Conservation (phyloP, 129 eudicot species). For the Deinandra increscens region DNA sequence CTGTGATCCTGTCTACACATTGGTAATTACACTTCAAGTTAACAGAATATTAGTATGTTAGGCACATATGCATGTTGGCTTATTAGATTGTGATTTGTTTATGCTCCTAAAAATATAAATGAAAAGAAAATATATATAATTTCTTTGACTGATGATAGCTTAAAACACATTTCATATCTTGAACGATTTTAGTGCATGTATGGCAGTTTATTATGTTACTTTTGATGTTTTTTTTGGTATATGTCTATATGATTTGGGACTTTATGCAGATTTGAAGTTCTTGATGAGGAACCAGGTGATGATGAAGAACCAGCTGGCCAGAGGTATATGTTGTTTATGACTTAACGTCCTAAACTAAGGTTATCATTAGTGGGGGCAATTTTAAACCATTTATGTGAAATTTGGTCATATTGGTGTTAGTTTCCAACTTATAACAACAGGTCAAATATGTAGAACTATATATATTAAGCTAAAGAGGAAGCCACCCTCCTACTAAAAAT, state of each 20-base stretch:
- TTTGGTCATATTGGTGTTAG: background rate
- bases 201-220: background rate
- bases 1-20: slow-evolving; percentile 16
- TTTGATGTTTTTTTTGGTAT: slow-evolving; percentile 9
- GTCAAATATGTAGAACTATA: background rate
- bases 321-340: slow-evolving; percentile 41
- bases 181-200: background rate
- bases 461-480: background rate
- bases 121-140: background rate
- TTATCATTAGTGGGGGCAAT: background rate
- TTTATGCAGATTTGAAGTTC: slow-evolving; percentile 75
- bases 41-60: background rate
- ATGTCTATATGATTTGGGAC: slow-evolving; percentile 6
- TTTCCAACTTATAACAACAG: background rate
- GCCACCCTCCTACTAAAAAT: background rate
- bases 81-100: background rate
- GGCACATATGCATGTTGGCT: background rate
- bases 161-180: slow-evolving; percentile 13
- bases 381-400: background rate
- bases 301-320: slow-evolving; percentile 91
- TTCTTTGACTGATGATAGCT: background rate
- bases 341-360: background rate
- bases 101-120: background rate
- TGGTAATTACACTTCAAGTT: background rate
- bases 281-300: slow-evolving; percentile 97